These are phyloP conservation scores for Pseudogymnoascus sp. DNA, from an alignment of 2,329 filamentous ascomycete species.

Conservation along the genomic window DNA sequence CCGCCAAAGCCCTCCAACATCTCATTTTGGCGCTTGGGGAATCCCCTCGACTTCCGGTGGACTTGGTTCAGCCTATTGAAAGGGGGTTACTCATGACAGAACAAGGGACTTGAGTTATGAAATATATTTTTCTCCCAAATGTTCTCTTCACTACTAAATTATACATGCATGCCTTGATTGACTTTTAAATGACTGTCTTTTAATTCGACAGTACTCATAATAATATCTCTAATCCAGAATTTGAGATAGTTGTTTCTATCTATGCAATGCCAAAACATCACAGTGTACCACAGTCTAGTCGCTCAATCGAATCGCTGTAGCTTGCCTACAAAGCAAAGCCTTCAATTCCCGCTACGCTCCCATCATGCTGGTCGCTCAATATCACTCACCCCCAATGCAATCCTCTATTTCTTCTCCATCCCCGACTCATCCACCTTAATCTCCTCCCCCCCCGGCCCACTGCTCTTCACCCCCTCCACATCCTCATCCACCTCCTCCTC, in stretches of 20 bases:
- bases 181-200: not conserved
- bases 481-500: conserved; percentile 6
- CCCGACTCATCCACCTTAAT: conserved; percentile 15
- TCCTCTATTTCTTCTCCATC: not conserved
- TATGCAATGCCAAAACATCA: not conserved
- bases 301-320: too few species aligned
- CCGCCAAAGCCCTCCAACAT: not conserved
- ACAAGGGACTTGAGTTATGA: not conserved
- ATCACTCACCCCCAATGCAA: not conserved
- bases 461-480: conserved; percentile 11
- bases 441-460: conserved; percentile 22
- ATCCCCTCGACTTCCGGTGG: not conserved
- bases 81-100: not conserved
- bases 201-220: not conserved
- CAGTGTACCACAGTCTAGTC: not conserved
- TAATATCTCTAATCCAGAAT: not conserved
- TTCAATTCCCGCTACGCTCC: not conserved
- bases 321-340: not conserved
- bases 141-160: not conserved
- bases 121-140: not conserved
- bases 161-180: not conserved
- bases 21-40: not conserved
- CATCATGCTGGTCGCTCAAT: not conserved
- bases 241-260: not conserved
- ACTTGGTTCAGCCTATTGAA: not conserved